Evolutionary conservation across 2,329 filamentous ascomycete genomes (phyloP).

Genomic region (Arthrobotrys pseudoclavata): DNA sequence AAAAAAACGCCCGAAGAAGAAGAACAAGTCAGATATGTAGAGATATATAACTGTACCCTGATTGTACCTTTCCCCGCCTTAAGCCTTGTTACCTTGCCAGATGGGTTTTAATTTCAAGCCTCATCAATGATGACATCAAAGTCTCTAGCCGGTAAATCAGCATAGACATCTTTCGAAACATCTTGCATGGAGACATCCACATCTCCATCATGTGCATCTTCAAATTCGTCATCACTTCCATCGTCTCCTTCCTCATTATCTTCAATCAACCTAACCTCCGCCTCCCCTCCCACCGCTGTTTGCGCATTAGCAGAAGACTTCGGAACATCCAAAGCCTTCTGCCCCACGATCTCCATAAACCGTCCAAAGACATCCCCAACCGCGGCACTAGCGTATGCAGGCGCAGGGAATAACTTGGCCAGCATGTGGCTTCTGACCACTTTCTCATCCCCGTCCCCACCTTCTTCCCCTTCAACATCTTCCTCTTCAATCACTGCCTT

Average conservation of each 20-base stretch:
- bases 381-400: slow-evolving; percentile 54
- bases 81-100: not conserved
- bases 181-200: slow-evolving; percentile 48
- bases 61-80: not conserved
- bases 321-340: slow-evolving; percentile 49
- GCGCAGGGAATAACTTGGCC: slow-evolving; percentile 47
- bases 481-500: slow-evolving; percentile 45
- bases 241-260: slow-evolving; percentile 16
- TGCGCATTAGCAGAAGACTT: slow-evolving; percentile 3
- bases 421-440: slow-evolving; percentile 55
- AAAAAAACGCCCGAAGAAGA: not conserved
- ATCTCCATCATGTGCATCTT: slow-evolving; percentile 42
- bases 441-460: slow-evolving; percentile 45
- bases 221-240: slow-evolving; percentile 31
- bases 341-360: slow-evolving; percentile 55
- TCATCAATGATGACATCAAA: slow-evolving; percentile 57
- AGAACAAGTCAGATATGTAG: not conserved
- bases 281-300: not conserved
- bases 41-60: not conserved
- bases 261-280: slow-evolving; percentile 20
- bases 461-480: not conserved
- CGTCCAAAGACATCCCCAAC: slow-evolving; percentile 53
- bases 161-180: slow-evolving; percentile 39
- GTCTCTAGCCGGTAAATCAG: slow-evolving; percentile 34
- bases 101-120: slow-evolving; percentile 1